phyloP scores from a whole-genome alignment of 768 basidiomycete species.

The Pulveroboletus sp. region DNA sequence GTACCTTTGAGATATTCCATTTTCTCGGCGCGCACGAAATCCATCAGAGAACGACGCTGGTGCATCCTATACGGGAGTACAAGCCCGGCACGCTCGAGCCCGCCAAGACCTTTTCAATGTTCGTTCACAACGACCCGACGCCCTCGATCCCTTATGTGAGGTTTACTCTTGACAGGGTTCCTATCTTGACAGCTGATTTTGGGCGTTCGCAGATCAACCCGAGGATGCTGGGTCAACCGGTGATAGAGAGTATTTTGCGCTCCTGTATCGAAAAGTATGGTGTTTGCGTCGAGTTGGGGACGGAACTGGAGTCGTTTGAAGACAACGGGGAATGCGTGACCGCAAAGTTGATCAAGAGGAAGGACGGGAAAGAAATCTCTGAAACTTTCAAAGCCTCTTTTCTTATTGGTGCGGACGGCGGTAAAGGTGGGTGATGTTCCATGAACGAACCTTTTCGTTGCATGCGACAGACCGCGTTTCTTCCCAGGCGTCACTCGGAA shows the following conservation, averaged over 20 bases:
- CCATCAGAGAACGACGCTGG: constrained; percentile 26
- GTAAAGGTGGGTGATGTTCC: constrained; percentile 19
- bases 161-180: background rate
- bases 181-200: too few species aligned
- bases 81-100: constrained; percentile 22
- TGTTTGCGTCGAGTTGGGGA: constrained; percentile 40
- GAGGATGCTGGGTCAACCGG: constrained; percentile 22
- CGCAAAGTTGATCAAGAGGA: constrained; percentile 32
- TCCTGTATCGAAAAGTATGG: constrained; percentile 19
- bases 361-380: constrained; percentile 19
- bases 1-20: constrained; percentile 43
- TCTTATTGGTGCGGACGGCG: constrained; percentile 43
- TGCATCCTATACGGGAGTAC: constrained; percentile 33
- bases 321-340: constrained; percentile 35
- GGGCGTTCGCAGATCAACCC: constrained; percentile 7
- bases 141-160: constrained; percentile 29
- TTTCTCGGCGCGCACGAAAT: constrained; percentile 39
- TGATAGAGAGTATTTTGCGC: constrained; percentile 27
- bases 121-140: constrained; percentile 14
- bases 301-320: constrained; percentile 42
- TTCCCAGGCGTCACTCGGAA: constrained; percentile 35
- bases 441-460: background rate
- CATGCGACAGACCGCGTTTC: background rate
- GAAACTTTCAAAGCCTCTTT: constrained; percentile 31
- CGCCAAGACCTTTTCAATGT: constrained; percentile 5